A percentile compares a stretch with the other conserved stretches of the same genome.
Evolutionary conservation across 2,329 filamentous ascomycete species (phyloP).

Genomic region (Ilyonectria mors-panacis): DNA sequence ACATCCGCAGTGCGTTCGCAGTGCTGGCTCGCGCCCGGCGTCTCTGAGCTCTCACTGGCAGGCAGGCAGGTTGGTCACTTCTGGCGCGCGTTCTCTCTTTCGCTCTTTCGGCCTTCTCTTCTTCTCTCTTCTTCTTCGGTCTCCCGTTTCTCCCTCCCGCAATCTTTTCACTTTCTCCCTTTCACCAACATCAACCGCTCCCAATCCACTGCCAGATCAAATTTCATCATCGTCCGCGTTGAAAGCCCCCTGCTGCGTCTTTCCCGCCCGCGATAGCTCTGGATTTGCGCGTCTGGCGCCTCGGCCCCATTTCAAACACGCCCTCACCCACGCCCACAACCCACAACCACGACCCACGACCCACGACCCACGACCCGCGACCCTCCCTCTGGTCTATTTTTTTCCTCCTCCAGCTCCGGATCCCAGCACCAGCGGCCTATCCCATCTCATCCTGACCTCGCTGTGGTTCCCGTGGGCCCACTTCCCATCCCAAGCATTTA

Average conservation of each 20-base stretch:
- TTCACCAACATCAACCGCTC: slow-evolving; percentile 38
- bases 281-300: slow-evolving; percentile 48
- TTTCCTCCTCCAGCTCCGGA: slow-evolving; percentile 42
- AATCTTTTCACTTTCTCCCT: slow-evolving; percentile 38
- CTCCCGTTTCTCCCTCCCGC: slow-evolving; percentile 42
- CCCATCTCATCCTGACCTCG: slow-evolving; percentile 38
- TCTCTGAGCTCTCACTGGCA: slow-evolving; percentile 41
- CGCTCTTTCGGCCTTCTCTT: slow-evolving; percentile 42
- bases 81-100: slow-evolving; percentile 36
- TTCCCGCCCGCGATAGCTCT: slow-evolving; percentile 38
- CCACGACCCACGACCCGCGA: slow-evolving; percentile 32
- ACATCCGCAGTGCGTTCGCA: slow-evolving; percentile 30
- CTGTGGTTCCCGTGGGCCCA: slow-evolving; percentile 50
- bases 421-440: slow-evolving; percentile 46
- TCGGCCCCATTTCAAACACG: slow-evolving; percentile 48
- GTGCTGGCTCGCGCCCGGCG: slow-evolving; percentile 39
- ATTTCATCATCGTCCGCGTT: slow-evolving; percentile 23
- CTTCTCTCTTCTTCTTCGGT: slow-evolving; percentile 42
- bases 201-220: slow-evolving; percentile 24
- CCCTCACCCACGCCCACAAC: slow-evolving; percentile 36
- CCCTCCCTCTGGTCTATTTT: slow-evolving; percentile 45
- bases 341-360: slow-evolving; percentile 25
- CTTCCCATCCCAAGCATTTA: slow-evolving; percentile 44
- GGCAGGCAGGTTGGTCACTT: slow-evolving; percentile 27
- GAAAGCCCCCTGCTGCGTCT: slow-evolving; percentile 22